Base-by-base conservation (phyloP, 1,139 yeast species). In the Trichomonascaceae sp. region DNA sequence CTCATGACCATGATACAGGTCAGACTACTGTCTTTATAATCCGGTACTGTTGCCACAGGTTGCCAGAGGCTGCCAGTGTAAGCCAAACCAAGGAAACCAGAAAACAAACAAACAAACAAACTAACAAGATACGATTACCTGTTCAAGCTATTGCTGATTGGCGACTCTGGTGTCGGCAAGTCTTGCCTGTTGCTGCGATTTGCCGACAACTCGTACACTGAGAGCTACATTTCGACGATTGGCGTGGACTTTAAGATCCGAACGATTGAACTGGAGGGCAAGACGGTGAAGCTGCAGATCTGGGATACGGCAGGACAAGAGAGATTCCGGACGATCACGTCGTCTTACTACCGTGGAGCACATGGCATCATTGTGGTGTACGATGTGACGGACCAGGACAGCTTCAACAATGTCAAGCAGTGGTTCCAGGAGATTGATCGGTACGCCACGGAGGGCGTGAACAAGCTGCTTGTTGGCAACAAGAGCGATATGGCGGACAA, bases 271-370 rank as follows among this genome's bases (percentile, higher is more conserved):
- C 68, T 89, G 43, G 97, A 89, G 48, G 98, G 97, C 45, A 89
- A 89, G 67, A 85, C 95, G 38, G 92, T 89, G 57, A 89, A 89
- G 65, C 70, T 92, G 52, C 98, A 89, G 64, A 87, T 89, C 56
- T 89, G 98, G 98, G 98, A 89, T 57, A 89, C 98, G 35, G 98
- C 98, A 5, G 98, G 98, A 28, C 98, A 89, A 65, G 98, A 89
- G 60, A 71, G 98, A 50, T 89, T 89, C 66, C 76, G 97, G 64
- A 89, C 98, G 38, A 89, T 89, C 64, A 92, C 98, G 8, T 82
- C 96, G 11, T 84, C 97, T 9, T 89, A 92, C 65, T 89, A 89
- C 67, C 78, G 98, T 57, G 98, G 98, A 36, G 96, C 98, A 16
- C 97, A 87, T 54, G 98, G 98, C 43, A 89, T 89, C 59, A 89